Evolutionary conservation across 441 rosid genomes (phyloP).

Genomic region (Biscutella laevigata): DNA sequence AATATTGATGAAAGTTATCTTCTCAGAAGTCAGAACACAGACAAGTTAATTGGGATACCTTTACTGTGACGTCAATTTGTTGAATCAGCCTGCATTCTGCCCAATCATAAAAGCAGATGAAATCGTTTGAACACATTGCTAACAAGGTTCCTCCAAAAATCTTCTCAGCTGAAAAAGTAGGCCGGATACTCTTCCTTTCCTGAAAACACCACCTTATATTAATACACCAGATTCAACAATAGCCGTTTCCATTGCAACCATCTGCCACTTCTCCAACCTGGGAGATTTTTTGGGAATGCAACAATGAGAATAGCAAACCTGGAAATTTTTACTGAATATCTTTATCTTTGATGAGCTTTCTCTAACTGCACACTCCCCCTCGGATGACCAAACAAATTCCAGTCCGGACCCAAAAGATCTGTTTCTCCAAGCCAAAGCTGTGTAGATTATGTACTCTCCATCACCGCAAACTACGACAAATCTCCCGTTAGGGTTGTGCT

Average conservation of each 20-base stretch:
- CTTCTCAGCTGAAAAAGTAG: slow-evolving; percentile 89
- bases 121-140: slow-evolving; percentile 94
- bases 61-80: slow-evolving; percentile 87
- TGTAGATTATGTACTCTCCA: slow-evolving; percentile 93
- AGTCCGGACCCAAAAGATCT: slow-evolving; percentile 96
- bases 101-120: slow-evolving; percentile 97
- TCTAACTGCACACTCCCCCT: slow-evolving; percentile 94
- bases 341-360: slow-evolving; percentile 91
- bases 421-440: slow-evolving; percentile 98
- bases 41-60: slow-evolving; percentile 36
- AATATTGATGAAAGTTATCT: background rate
- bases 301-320: slow-evolving; percentile 39
- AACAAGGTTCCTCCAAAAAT: slow-evolving; percentile 83
- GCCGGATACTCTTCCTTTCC: slow-evolving; percentile 85
- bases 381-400: slow-evolving; percentile 94
- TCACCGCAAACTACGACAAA: slow-evolving; percentile 97
- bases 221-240: background rate
- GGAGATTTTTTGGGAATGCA: no score
- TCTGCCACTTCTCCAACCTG: background rate
- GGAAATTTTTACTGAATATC: slow-evolving; percentile 83
- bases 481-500: slow-evolving; percentile 97
- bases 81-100: slow-evolving; percentile 95
- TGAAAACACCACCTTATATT: slow-evolving; percentile 31
- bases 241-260: background rate
- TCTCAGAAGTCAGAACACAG: background rate